Base-by-base conservation (phyloP, 345 rosid species). In the Schrenkiella parvula region DNA sequence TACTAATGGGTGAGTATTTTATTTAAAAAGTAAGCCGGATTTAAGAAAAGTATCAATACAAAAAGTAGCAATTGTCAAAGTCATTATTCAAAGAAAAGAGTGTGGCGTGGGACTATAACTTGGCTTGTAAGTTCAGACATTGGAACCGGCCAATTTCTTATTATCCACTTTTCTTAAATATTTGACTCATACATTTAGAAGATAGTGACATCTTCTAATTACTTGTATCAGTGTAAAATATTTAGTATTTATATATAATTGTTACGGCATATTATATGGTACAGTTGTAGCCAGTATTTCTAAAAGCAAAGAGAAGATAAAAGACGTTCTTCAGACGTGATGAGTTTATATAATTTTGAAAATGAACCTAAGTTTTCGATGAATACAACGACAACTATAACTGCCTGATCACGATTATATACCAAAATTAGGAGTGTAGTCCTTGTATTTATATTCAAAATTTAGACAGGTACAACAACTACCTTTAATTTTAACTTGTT, bases 71-170 rank as follows among this genome's bases (percentile, higher is more conserved):
- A 4, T 54, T 70, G 75, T 70, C 71, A 70, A 54, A 70, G 61
- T 54, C 70, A 55, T 63, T 63, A n/a, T n/a, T 76, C 66, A 55
- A 37, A 70, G 64, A 14, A 6, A 70, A 63, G 66, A 62, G 60
- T 69, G 60, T 69, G 66, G 71, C 71, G 75, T 76, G 71, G 71
- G 71, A 64, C 61, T 69, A 54, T 64, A 55, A 26, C 52, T 54
- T 76, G 53, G 80, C 80, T 76, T 70, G 80, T 76, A 76, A 55
- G 9, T 54, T 76, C 66, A 76, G 66, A 55, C 70, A 28, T 69
- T 76, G 55, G 67, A 76, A 76, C 71, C 64, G 75, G 71, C 80
- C 65, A 63, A 14, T 76, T 46, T 74, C 42, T 43, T 69, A 55
- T 54, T 7, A 47, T 61, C 34, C 15, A 37, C 61, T 63, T 70